Conservation (phyloP, 164 flowering plant genomes). For the Houttuynia cordata region DNA sequence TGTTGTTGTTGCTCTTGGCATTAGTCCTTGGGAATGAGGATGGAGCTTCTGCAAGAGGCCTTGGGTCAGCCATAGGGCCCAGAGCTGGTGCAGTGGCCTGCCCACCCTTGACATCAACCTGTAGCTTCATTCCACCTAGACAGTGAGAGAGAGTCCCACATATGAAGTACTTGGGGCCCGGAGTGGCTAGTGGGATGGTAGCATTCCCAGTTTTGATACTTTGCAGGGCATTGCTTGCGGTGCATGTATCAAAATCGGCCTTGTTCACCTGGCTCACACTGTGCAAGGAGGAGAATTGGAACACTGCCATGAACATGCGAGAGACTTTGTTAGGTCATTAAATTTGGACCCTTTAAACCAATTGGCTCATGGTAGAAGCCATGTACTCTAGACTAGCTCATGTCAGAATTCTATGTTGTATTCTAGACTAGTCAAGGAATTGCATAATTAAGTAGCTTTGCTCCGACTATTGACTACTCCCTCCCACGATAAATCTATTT, state of each 20-base stretch:
- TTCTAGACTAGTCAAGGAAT: too few species aligned
- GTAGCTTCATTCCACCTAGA: constrained; percentile 35
- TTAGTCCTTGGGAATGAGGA: neutral
- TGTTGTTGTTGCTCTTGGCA: neutral
- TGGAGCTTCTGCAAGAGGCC: neutral
- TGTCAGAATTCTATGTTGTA: too few species aligned
- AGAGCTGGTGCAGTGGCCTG: constrained; percentile 19
- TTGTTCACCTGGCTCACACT: constrained; percentile 30
- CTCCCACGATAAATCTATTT: too few species aligned
- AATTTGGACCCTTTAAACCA: too few species aligned
- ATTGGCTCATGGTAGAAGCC: too few species aligned
- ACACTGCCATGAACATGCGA: constrained; percentile 23
- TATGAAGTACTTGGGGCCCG: constrained; percentile 40
- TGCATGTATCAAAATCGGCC: constrained; percentile 25
- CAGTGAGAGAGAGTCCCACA: constrained; percentile 51
- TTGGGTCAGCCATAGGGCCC: constrained; percentile 20
- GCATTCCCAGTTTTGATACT: constrained; percentile 24
- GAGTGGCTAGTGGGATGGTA: constrained; percentile 16
- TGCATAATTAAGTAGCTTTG: too few species aligned
- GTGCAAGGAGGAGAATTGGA: constrained; percentile 52
- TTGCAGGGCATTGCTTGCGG: constrained; percentile 14
- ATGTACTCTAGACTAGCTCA: too few species aligned
- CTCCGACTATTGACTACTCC: too few species aligned
- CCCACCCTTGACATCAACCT: constrained; percentile 24
- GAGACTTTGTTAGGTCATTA: neutral